Evolutionary conservation across 2,329 filamentous ascomycete species (phyloP), one percentile per base, ranked within the genome.

Genomic region (Epichloe typhina): DNA sequence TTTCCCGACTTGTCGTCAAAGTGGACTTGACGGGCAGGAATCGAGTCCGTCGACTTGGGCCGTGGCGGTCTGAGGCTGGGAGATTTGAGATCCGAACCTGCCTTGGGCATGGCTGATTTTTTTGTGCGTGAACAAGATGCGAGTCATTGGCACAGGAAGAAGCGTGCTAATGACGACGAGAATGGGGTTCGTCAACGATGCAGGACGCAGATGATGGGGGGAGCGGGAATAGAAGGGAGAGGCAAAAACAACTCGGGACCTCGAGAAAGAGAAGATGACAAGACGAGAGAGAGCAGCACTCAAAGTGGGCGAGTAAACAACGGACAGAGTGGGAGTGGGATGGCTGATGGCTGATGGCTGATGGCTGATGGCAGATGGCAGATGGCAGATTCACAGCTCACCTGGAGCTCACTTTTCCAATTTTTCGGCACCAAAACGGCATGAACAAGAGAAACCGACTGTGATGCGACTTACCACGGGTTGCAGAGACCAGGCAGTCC

Each of bases 401-500:
- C 52, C 36, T 53, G 37, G 9, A 13, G 21, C 37, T 53, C 52
- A 53, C 53, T 47, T 53, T 50, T 40, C 5, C 21, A 21, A 31
- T 41, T 46, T 11, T 42, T 19, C 21, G 39, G 12, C 6, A 38
- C 13, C 12, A 39, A 47, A 43, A 45, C 7, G 26, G 19, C 8
- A 49, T 15, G n/a, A 13, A 21, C 19, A 19, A 21, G n/a, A 44
- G 2, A 5, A 35, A 9, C 19, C 36, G 45, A 7, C 31, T 31
- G 9, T 9, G 4, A 31, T 9, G 31, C 31, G 31, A 65, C 70
- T 67, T 58, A 74, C 72, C 53, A 64, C 55, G 54, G 59, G 60
- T 50, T 66, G 66, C 26, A 75, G 59, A 37, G 65, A 59, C 67
- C 66, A 69, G 12, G 50, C 50, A 31, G 59, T 59, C 5, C 66